Conservation (phyloP, 2,329 filamentous ascomycete species). For the Cytospora piceicola region DNA sequence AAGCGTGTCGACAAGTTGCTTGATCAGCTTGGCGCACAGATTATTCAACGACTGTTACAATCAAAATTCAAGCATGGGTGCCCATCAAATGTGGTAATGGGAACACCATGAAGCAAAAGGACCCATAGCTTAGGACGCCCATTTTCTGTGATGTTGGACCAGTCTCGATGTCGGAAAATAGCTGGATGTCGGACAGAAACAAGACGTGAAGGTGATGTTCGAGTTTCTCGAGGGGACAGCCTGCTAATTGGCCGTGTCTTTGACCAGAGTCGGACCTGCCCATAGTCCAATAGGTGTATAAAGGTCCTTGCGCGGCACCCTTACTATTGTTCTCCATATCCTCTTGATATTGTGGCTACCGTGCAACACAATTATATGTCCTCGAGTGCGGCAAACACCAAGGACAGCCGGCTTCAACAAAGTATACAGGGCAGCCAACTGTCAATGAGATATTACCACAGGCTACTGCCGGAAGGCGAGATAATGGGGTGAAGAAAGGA, state of each 20-base stretch:
- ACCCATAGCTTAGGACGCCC: background rate
- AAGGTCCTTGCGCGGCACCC: background rate
- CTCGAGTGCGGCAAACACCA: background rate
- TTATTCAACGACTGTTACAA: background rate
- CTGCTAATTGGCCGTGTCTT: constrained; percentile 10
- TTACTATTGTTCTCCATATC: constrained; percentile 23
- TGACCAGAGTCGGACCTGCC: background rate
- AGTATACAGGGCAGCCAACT: background rate
- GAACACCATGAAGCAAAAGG: background rate
- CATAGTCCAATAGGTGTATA: background rate
- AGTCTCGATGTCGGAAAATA: background rate
- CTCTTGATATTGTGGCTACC: constrained; percentile 14
- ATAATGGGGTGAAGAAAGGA: background rate
- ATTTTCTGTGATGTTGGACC: background rate
- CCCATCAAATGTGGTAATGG: background rate
- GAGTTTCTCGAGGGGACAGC: background rate
- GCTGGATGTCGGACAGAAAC: background rate
- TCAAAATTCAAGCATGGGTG: background rate
- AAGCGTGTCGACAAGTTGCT: background rate
- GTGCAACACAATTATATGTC: background rate
- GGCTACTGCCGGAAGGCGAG: too few relatives aligned
- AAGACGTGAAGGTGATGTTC: background rate
- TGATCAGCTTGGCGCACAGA: background rate
- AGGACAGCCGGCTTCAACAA: background rate
- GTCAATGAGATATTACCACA: background rate